Base-by-base conservation (phyloP, 2,329 filamentous ascomycete species). In the Xylaria sp. region DNA sequence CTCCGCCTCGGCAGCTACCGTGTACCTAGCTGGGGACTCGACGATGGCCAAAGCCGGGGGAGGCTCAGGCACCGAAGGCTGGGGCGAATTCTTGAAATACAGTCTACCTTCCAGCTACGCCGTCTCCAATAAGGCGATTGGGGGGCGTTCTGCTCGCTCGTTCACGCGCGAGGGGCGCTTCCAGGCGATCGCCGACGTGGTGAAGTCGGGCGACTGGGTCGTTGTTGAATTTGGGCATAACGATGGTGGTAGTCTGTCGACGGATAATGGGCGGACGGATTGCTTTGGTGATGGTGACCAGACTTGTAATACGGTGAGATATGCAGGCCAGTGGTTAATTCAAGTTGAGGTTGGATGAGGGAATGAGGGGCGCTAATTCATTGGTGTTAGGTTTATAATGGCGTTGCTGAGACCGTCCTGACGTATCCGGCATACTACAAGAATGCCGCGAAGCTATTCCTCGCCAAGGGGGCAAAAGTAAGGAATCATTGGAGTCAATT, bases 171-270 rank as follows among this genome's bases (percentile, higher is more conserved):
- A 93, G 79, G 87, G 86, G 9, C 87, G 87, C 15, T 93, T 92
- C 80, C 78, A 83, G 18, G 82, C 81, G 0, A 85, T 92, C 60
- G 84, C 85, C 55, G 78, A 82, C 36, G 74, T 81, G 2, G 81
- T 91, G 28, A 72, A 85, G 74, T 64, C 81, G 1, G 88, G 87
- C 36, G 90, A 92, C 77, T 89, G 87, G 77, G 89, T 91, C 1
- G 82, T 92, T 61, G 91, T 92, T 61, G 90, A 92, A 73, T 91
- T 92, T 73, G 90, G 90, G 0, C 90, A 92, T 81, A 93, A 93
- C 73, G 90, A 92, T 72, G 90, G 89, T 25, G 89, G 89, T 1
- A 84, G 84, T 0, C 80, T 89, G 1, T 78, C 69, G 1, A 84
- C 78, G 13, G 90, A 92, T 76, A 91, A 91, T 72, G 86, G 86